Base-by-base conservation (phyloP, 371 early-diverging fungal genomes). In the Mucor indicus region DNA sequence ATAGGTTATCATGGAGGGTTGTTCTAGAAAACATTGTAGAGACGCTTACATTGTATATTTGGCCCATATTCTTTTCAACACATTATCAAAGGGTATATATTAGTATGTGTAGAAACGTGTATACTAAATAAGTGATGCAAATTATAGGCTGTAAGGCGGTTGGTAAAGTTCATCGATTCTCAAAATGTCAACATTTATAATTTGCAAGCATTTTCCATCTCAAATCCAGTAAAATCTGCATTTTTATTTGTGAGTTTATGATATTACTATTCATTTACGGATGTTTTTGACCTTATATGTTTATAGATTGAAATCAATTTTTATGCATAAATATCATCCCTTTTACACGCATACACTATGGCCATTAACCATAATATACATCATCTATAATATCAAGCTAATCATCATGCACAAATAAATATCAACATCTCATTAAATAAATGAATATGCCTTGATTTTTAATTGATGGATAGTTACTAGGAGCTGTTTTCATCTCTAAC, bases 11-110 rank as follows among this genome's bases (percentile, higher is more conserved):
- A 7, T 57, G 53, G 50, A 45, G 44, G 25, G 46, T 55, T 38
- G 64, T 71, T 5, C 58, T 76, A 27, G 70, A 76, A 44, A 76
- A 76, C 43, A 53, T 76, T 23, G 58, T 76, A 51, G 77, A 76
- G 38, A 64, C 57, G 22, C 37, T 70, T 19, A 72, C 71, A 7
- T 62, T 76, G 12, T 76, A 76, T 33, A 43, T 60, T 2, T 76
- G 70, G 77, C 73, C 77, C 4, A 42, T 76, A 8, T 40, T 72
- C 6, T 65, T 69, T 43, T 59, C 70, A 4, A 67, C 70, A 1
- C 61, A 76, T 48, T 72, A 76, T 53, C 73, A 72, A 57, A 63
- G 65, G 43, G 75, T 71, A 62, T 11, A 9, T 9, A n/a, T 33
- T 33, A 9, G 10, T 33, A 11, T 33, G 5, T 33, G n/a, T 33